phyloP scores from a whole-genome alignment of 2,329 filamentous ascomycete species.

The Thermoascus crustaceus region DNA sequence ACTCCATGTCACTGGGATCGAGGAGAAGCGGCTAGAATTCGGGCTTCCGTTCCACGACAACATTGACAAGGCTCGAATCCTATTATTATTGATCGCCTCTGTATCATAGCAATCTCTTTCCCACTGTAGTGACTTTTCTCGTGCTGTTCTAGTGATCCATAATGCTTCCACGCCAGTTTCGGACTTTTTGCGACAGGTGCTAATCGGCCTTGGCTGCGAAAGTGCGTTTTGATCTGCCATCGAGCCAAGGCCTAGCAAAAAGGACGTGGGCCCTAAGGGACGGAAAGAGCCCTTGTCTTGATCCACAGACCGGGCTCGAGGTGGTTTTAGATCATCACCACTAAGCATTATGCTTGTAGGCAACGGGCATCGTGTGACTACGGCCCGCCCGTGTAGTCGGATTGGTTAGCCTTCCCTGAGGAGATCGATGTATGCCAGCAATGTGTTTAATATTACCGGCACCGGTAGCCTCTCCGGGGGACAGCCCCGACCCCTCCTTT shows the following conservation, averaged over 20 bases:
- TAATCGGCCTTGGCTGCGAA: background rate
- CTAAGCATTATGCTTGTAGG: constrained; percentile 7
- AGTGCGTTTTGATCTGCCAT: too few relatives aligned
- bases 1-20: constrained; percentile 5
- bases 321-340: constrained; percentile 2
- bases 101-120: background rate
- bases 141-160: constrained; percentile 1
- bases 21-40: constrained; percentile 2
- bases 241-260: too few relatives aligned
- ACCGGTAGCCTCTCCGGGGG: constrained; percentile 13
- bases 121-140: background rate
- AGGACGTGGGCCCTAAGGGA: background rate
- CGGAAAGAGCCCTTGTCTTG: constrained; percentile 2
- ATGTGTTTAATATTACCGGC: constrained; percentile 9
- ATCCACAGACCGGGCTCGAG: constrained; percentile 7
- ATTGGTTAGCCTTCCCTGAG: constrained; percentile 5
- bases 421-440: constrained; percentile 5
- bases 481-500: constrained; percentile 15
- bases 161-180: background rate
- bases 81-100: background rate
- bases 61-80: background rate
- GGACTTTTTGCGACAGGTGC: constrained; percentile 1
- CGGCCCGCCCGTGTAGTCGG: constrained; percentile 4
- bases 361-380: constrained; percentile 5
- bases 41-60: constrained; percentile 7